Conservation (phyloP, 1,139 yeast species). For the Nadsonia starkeyi-henricii region DNA sequence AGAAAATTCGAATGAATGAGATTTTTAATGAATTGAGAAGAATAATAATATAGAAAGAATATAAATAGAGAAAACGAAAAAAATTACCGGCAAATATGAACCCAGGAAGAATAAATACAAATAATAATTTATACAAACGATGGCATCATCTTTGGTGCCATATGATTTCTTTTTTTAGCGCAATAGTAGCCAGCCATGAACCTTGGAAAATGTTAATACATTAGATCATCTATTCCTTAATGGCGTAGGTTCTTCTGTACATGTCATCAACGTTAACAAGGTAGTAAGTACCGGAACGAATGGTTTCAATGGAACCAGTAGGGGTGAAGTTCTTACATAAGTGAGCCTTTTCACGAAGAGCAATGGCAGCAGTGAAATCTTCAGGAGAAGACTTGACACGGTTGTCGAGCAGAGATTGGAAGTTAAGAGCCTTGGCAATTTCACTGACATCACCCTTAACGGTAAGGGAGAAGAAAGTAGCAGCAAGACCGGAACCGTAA, state of each 20-base stretch:
- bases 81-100: too few relatives aligned
- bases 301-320: constrained; percentile 56
- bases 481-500: constrained; percentile 95
- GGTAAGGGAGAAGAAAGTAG: constrained; percentile 68
- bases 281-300: constrained; percentile 71
- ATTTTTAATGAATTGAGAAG: too few relatives aligned
- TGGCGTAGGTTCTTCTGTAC: constrained; percentile 67
- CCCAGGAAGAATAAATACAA: too few relatives aligned
- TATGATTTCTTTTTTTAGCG: too few relatives aligned
- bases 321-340: constrained; percentile 70
- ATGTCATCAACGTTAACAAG: constrained; percentile 74
- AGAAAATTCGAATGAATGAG: too few relatives aligned
- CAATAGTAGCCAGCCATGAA: too few relatives aligned
- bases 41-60: too few relatives aligned
- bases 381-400: constrained; percentile 62
- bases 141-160: too few relatives aligned
- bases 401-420: constrained; percentile 53
- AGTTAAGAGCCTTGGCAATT: constrained; percentile 51
- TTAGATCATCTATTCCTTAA: constrained; percentile 36
- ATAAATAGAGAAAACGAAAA: too few relatives aligned
- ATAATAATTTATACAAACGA: too few relatives aligned
- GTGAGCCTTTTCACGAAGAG: constrained; percentile 79
- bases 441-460: constrained; percentile 70
- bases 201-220: too few relatives aligned
- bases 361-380: constrained; percentile 70